phyloP scores from a whole-genome alignment of 2,329 filamentous ascomycete genomes.

The Phoma herbarum region DNA sequence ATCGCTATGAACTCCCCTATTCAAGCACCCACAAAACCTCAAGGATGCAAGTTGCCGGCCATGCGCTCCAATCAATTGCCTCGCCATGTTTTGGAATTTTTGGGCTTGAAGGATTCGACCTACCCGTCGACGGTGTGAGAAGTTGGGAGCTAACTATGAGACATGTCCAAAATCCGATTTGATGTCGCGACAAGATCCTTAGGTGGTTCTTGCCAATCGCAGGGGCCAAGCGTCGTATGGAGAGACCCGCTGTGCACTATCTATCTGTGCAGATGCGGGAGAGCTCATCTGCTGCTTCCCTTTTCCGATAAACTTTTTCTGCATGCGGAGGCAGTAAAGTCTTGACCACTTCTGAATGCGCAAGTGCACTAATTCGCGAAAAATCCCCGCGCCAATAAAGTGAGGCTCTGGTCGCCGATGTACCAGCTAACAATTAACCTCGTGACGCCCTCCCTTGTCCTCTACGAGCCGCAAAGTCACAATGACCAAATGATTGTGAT shows the following conservation, averaged over 20 bases:
- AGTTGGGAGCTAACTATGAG: constrained; percentile 13
- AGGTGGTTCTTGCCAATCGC: constrained; percentile 6
- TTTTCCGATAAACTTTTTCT: constrained; percentile 24
- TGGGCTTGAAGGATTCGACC: constrained; percentile 10
- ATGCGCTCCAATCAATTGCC: constrained; percentile 12
- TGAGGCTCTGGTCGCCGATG: constrained; percentile 42
- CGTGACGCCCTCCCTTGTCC: constrained; percentile 9
- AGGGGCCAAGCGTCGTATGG: constrained; percentile 11
- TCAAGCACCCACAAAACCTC: constrained; percentile 11
- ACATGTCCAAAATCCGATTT: constrained; percentile 22
- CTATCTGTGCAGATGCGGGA: constrained; percentile 7
- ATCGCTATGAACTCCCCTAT: constrained; percentile 23
- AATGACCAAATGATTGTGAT: constrained; percentile 8
- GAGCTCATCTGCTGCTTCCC: constrained; percentile 9
- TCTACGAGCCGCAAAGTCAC: constrained; percentile 15
- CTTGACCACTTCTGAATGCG: constrained; percentile 10
- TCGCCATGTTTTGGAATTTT: background rate
- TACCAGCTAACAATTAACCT: constrained; percentile 25
- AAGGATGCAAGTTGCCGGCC: constrained; percentile 12
- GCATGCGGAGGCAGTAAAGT: constrained; percentile 20
- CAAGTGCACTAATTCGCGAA: constrained; percentile 13
- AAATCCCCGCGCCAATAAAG: constrained; percentile 35
- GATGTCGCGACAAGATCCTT: constrained; percentile 18
- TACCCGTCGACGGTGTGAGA: constrained; percentile 12
- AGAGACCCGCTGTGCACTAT: constrained; percentile 10